Conservation (phyloP, 495 filamentous ascomycete species). For the Trichoderma virens region DNA sequence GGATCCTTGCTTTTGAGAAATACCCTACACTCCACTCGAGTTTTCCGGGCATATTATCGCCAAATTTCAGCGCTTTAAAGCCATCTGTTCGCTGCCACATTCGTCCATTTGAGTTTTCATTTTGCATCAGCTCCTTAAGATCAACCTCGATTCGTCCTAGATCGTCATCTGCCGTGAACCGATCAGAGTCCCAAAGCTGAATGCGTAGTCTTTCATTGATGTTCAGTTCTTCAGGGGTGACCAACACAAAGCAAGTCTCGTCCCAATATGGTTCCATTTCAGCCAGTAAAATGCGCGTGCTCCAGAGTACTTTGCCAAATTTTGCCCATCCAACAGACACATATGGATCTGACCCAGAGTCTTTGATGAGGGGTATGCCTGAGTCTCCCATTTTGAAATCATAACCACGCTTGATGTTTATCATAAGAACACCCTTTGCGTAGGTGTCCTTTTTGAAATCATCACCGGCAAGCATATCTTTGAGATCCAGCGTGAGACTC, state of each 20-base stretch:
- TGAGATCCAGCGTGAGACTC: slow-evolving; percentile 60
- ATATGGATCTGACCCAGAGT: slow-evolving; percentile 59
- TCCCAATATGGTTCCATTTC: slow-evolving; percentile 61
- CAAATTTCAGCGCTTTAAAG: slow-evolving; percentile 49
- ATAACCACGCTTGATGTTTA: slow-evolving; percentile 53
- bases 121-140: slow-evolving; percentile 55
- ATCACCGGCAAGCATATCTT: slow-evolving; percentile 66
- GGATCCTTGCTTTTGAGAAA: slow-evolving; percentile 55
- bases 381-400: slow-evolving; percentile 63
- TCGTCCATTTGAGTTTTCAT: slow-evolving; percentile 40
- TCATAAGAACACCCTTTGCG: slow-evolving; percentile 54
- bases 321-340: slow-evolving; percentile 68
- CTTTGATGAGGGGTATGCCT: slow-evolving; percentile 42
- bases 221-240: slow-evolving; percentile 62
- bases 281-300: slow-evolving; percentile 54
- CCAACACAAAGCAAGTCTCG: slow-evolving; percentile 57
- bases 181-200: slow-evolving; percentile 68
- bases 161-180: slow-evolving; percentile 61
- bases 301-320: slow-evolving; percentile 59
- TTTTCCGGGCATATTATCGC: slow-evolving; percentile 62
- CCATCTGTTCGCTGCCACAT: slow-evolving; percentile 52
- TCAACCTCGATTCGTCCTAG: slow-evolving; percentile 60
- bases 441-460: slow-evolving; percentile 68
- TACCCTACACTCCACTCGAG: slow-evolving; percentile 65
- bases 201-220: slow-evolving; percentile 60